phyloP scores from a whole-genome alignment of 345 rosid genomes.

The Eucalyptus cloeziana region DNA sequence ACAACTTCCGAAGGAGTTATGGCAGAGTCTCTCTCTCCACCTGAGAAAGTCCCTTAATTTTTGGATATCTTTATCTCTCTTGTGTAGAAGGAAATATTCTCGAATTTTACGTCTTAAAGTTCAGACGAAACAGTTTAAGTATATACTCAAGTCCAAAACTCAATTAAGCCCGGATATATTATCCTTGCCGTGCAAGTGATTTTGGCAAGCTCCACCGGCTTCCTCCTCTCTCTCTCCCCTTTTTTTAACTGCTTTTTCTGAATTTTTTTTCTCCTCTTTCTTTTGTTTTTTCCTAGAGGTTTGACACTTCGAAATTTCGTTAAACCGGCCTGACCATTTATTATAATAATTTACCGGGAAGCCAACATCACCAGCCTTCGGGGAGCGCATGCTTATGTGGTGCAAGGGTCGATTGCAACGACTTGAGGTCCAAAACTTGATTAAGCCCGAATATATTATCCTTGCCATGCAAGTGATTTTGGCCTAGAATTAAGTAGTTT shows the following conservation, averaged over 20 bases:
- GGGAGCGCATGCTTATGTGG: not conserved
- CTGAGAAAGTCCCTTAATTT: too few relatives aligned
- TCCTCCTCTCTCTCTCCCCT: too few relatives aligned
- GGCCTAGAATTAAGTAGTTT: too few relatives aligned
- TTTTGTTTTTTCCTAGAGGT: not conserved
- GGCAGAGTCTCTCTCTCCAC: too few relatives aligned
- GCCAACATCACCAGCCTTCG: not conserved
- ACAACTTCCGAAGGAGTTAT: too few relatives aligned
- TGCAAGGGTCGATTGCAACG: too few relatives aligned
- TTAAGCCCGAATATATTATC: not conserved
- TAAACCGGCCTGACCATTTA: not conserved
- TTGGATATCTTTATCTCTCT: too few relatives aligned
- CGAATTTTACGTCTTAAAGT: too few relatives aligned
- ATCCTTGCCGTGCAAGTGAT: rapidly evolving
- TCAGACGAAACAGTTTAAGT: too few relatives aligned
- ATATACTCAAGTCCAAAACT: not conserved
- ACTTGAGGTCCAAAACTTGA: rapidly evolving
- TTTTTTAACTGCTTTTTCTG: not conserved
- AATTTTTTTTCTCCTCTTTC: not conserved
- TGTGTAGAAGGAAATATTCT: too few relatives aligned
- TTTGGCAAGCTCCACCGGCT: not conserved
- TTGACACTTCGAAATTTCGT: not conserved
- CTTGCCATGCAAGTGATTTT: too few relatives aligned
- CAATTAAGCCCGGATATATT: not conserved
- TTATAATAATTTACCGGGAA: not conserved